These are phyloP conservation scores for Linnemannia exigua DNA, from an alignment of 192 early-diverging fungal genomes.

Conservation along the genomic window DNA sequence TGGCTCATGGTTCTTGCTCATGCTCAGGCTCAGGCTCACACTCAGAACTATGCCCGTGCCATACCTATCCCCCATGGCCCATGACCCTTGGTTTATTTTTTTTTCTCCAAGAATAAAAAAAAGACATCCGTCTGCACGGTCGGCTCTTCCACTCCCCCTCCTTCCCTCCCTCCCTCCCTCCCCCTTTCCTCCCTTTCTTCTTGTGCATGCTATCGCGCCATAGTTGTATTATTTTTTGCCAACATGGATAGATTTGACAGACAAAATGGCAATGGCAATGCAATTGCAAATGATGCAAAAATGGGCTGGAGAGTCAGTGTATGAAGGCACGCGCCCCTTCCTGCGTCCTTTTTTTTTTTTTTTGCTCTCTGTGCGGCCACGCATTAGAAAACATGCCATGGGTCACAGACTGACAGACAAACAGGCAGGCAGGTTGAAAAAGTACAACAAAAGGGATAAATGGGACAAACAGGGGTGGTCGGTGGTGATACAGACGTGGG, in stretches of 20 bases:
- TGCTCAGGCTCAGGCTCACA: too few relatives aligned
- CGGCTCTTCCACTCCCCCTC: not conserved
- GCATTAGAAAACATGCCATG: not conserved
- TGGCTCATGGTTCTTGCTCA: too few relatives aligned
- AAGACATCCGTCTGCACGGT: not conserved
- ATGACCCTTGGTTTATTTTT: not conserved
- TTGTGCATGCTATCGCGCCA: slow-evolving; percentile 2
- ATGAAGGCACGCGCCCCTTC: not conserved
- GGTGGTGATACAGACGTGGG: not conserved
- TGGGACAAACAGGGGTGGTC: not conserved
- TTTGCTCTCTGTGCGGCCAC: slow-evolving; percentile 24
- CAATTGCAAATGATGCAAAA: not conserved
- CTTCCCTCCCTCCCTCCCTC: not conserved
- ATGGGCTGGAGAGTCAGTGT: not conserved
- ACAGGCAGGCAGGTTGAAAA: not conserved
- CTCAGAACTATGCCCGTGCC: not conserved
- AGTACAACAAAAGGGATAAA: not conserved
- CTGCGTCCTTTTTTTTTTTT: not conserved
- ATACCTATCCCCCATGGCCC: not conserved
- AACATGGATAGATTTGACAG: not conserved
- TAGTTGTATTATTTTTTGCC: not conserved
- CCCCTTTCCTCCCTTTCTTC: not conserved
- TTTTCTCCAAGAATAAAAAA: not conserved
- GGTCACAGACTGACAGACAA: not conserved
- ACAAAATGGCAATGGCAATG: not conserved